A percentile compares a stretch with the other conserved stretches of the same genome.
These are phyloP conservation scores for Pleurotus cornucopiae DNA, from an alignment of 768 basidiomycete genomes.

Conservation along the genomic window DNA sequence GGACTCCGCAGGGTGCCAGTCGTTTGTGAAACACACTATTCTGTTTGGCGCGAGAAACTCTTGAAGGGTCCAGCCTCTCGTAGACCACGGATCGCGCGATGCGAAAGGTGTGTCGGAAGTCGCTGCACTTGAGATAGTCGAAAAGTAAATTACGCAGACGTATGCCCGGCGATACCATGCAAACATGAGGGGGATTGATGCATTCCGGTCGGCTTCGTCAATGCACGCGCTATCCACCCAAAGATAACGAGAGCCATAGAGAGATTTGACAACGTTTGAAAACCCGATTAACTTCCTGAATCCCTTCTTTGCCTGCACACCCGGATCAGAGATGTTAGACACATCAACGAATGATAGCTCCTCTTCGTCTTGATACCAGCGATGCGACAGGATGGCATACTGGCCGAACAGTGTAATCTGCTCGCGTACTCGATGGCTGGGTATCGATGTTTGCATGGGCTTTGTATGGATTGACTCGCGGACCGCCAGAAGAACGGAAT, in stretches of 20 bases:
- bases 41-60: background rate
- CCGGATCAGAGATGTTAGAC: too few species aligned
- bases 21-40: background rate
- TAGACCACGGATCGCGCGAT: background rate
- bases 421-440: too few species aligned
- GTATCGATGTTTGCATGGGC: too few species aligned
- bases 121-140: background rate
- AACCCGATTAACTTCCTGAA: too few species aligned
- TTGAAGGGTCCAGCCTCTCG: background rate
- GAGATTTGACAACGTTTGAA: too few species aligned
- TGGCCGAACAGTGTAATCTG: background rate
- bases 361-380: background rate
- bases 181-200: background rate
- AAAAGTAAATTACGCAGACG: background rate
- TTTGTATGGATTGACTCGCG: too few species aligned
- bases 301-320: too few species aligned
- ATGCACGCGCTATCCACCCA: constrained; percentile 3
- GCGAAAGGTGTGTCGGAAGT: too few species aligned
- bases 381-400: constrained; percentile 4
- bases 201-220: background rate
- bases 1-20: too few species aligned
- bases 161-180: background rate
- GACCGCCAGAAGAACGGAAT: too few species aligned
- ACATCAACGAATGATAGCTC: too few species aligned
- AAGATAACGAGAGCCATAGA: background rate